Evolutionary conservation across 805 yeast genomes (phyloP), one percentile per base, ranked within the genome.

Genomic region (Candida sithepensis): DNA sequence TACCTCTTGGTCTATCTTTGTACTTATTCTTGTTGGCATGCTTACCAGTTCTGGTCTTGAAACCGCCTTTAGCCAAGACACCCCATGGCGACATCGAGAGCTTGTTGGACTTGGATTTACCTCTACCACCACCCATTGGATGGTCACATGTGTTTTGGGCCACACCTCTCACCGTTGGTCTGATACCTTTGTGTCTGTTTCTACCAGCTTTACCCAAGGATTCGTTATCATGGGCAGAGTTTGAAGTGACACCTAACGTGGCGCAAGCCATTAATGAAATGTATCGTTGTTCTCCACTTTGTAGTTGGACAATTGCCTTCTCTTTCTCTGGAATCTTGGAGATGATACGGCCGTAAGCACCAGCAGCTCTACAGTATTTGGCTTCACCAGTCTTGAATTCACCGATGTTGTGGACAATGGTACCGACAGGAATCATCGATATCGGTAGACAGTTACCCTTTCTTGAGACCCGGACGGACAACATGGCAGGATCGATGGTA

Each of bases 61-160:
- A 91, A 47, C 88, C 85, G 68, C 94, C 95, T 78, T 92, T 92
- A 38, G 92, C 85, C 62, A 86, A 69, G 51, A 84, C 84, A 61
- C 99, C 99, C 97, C 98, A 92, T 67, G 95, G 95, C 47, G 96
- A 87, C 75, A 86, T 88, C 18, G 98, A 88, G 50, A 86, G 78
- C 73, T 89, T 92, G 71, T 92, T 91, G 54, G 96, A 88, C 82
- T 94, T 94, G 51, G 96, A 87, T 70, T 94, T 94, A 81, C 99
- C 99, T 78, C 99, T 84, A 73, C 99, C 99, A 84, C 99, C 99
- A 77, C 99, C 99, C 63, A 89, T 91, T 55, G 99, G 99, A 74
- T 94, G 99, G 70, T 94, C 97, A 65, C 84, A 81, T 54, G 94
- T 94, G 72, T 94, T 94, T 96, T 88, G 89, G 43, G 99, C 98